Base-by-base conservation (phyloP, 192 early-diverging fungal genomes). In the Haplosporangium gracile region DNA sequence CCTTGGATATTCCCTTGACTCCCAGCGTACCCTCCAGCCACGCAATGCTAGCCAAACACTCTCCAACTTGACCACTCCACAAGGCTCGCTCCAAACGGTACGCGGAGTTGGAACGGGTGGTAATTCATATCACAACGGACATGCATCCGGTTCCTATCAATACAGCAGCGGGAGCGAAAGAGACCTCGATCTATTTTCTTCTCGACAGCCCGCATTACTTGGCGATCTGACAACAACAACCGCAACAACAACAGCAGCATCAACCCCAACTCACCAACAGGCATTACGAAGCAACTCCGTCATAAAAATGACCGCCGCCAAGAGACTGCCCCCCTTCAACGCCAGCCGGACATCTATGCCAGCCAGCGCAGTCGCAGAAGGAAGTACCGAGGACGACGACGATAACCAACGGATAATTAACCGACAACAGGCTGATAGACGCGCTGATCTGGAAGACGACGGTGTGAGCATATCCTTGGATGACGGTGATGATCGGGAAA, bases 161-260 rank as follows among this genome's bases (percentile, higher is more conserved):
- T 80, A 76, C 49, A 86, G 79, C 72, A 86, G 84, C 45, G 79
- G 79, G 2, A 86, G 84, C 32, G 84, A 86, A 47, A 79, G 81
- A 1, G 84, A 78, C 57, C 84, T 74, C 9, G 84, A 80, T 16
- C n/a, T 39, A 51, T 69, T 77, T 45, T 32, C 69, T 24, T 57
- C 75, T n/a, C 76, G 70, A 20, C 77, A 85, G 34, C 76, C 82
- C 24, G 65, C 73, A 63, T 53, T 76, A 53, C 68, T 79, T 9
- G 78, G 69, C 47, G 77, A 85, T 38, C 73, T 85, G 24, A 65
- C 13, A 32, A 65, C 60, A 32, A 29, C 60, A 32, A 65, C 60
- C 7, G 11, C 60, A 65, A 65, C 60, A 32, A 32, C 29, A 9
- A 15, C 60, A 4, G 26, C 60, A 16, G 26, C 49, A 22, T 51